Evolutionary conservation across 73 alveolate species (phyloP).

Genomic region (Urostyla sp.): DNA sequence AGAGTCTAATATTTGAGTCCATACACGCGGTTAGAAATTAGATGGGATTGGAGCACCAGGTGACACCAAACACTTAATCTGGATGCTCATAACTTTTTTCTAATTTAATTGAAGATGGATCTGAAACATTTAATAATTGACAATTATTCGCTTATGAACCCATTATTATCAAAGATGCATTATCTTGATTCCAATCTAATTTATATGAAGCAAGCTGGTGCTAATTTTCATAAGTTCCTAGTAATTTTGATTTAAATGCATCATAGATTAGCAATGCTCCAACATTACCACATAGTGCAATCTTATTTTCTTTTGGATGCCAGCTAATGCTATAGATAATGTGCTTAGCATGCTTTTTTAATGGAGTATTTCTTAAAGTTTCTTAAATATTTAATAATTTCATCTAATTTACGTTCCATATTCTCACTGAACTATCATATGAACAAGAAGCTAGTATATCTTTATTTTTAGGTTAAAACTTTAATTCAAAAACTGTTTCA

Average conservation of each 20-base stretch:
- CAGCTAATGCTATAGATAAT: constrained; percentile 38
- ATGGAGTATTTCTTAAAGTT: constrained; percentile 57
- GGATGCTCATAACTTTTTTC: constrained; percentile 50
- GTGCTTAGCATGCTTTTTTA: constrained; percentile 24
- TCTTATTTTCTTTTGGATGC: constrained; percentile 47
- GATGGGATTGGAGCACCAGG: constrained; percentile 68
- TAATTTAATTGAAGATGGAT: constrained; percentile 49
- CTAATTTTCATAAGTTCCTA: constrained; percentile 4
- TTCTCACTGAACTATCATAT: constrained; percentile 85
- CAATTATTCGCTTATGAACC: constrained; percentile 73
- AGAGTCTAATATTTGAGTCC: constrained; percentile 71
- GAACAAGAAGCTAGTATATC: constrained; percentile 85
- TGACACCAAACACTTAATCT: constrained; percentile 65
- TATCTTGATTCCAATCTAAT: constrained; percentile 46
- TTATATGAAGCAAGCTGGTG: constrained; percentile 27
- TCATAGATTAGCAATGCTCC: constrained; percentile 34
- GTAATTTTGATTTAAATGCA: constrained; percentile 5
- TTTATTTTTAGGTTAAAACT: constrained; percentile 83
- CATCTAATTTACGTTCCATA: constrained; percentile 83
- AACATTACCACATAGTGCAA: constrained; percentile 9
- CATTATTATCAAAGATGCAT: constrained; percentile 47
- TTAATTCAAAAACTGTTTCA: constrained; percentile 87
- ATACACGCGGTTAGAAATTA: constrained; percentile 72
- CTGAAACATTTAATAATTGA: constrained; percentile 54
- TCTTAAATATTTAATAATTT: constrained; percentile 62